Evolutionary conservation across 345 rosid genomes (phyloP).

Genomic region (Erucastrum elatum): DNA sequence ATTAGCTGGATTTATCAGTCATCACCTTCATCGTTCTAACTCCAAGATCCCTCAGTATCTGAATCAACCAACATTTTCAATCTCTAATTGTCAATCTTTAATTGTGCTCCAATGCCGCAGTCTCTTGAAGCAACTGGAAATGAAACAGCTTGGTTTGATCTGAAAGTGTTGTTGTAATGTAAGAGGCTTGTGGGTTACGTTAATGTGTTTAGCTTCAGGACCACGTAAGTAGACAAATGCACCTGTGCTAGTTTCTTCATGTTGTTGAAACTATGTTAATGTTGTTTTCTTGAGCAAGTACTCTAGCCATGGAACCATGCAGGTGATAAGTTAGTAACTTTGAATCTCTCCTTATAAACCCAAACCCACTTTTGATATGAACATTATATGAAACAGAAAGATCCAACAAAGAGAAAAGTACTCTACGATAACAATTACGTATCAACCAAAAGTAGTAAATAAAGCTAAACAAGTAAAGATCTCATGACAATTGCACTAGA

Average conservation of each 20-base stretch:
- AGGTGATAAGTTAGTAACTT: no score
- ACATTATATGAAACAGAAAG: no score
- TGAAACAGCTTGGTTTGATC: conserved; percentile 71
- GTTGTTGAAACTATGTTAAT: conserved; percentile 64
- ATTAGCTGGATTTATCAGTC: conserved; percentile 68
- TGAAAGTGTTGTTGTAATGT: conserved; percentile 61
- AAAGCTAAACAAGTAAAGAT: no score
- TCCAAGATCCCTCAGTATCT: conserved; percentile 79
- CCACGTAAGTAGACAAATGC: conserved; percentile 88
- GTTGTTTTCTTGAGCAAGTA: conserved; percentile 62
- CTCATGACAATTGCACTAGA: no score
- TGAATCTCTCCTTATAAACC: no score
- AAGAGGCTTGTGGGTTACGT: conserved; percentile 76
- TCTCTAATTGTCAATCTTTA: conserved; percentile 19
- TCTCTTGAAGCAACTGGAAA: conserved; percentile 82
- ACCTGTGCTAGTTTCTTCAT: conserved; percentile 69
- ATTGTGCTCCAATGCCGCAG: conserved; percentile 90
- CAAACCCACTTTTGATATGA: no score
- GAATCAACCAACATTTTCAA: conserved; percentile 24
- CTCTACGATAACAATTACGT: no score
- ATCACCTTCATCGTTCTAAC: conserved; percentile 77
- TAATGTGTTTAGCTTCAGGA: conserved; percentile 82
- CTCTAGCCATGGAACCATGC: conserved; percentile 89
- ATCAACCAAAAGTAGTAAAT: no score
- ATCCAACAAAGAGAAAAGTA: no score